Base-by-base conservation (phyloP, 805 yeast species). In the Hanseniaspora valbyensis region DNA sequence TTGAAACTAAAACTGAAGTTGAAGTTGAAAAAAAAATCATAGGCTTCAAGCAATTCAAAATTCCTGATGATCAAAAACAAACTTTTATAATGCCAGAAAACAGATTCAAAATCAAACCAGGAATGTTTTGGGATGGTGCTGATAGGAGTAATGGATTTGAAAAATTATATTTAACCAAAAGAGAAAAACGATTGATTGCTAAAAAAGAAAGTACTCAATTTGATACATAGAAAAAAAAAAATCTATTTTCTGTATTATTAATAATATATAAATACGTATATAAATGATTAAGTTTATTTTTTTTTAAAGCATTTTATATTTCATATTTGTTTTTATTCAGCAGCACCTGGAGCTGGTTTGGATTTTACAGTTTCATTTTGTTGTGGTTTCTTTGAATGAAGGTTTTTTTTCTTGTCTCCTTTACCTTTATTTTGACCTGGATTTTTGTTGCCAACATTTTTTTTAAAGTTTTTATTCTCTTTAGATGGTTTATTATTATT, bases 71-170 rank as follows among this genome's bases (percentile, higher is more conserved):
- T 21, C 7, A 37, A n/a, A 21, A 14, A 4, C 16, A 16, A n/a
- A n/a, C n/a, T 76, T 65, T 50, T 14, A 18, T 4, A 4, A 18
- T 44, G 4, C 78, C 85, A 0, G 76, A 75, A 19, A 89, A 89
- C 60, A 67, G 97, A 52, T 89, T 85, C 63, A 74, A 74, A 2
- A 79, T 89, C 13, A 65, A 67, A 4, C 95, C 96, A 0, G 96
- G 96, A 0, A 69, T 70, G 56, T 69, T 85, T 52, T 89, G 97
- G 97, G 95, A 85, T 63, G 96, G 96, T 0, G 80, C 89, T 1
- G 89, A 86, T 64, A 68, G 97, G 53, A 79, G 94, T 0, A 89
- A 82, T 60, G 96, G 95, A 3, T 89, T 83, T 64, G 97, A 89
- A 61, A 69, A 66, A 44, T 68, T 73, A 50, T 74, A 83, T 71